phyloP scores from a whole-genome alignment of 2,329 filamentous ascomycete genomes.

The Penicillium sp. region DNA sequence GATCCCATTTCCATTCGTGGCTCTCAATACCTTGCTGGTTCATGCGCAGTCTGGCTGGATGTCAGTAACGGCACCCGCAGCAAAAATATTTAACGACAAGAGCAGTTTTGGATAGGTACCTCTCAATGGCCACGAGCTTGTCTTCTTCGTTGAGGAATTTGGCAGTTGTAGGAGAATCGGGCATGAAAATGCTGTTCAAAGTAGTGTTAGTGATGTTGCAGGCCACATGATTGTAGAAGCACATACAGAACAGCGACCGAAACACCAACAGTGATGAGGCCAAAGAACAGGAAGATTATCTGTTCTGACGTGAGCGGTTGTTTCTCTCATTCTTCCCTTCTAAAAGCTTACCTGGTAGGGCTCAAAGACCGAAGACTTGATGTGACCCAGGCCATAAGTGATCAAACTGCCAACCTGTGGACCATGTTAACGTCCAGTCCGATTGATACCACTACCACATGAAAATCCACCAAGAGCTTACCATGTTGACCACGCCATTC shows the following conservation, averaged over 20 bases:
- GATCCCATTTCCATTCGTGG: conserved; percentile 56
- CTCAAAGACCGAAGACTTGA: conserved; percentile 48
- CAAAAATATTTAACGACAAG: too few relatives aligned
- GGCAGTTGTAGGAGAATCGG: conserved; percentile 65
- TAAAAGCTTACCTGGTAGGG: conserved; percentile 54
- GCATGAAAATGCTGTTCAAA: conserved; percentile 55
- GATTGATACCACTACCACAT: not conserved
- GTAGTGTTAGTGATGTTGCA: not conserved
- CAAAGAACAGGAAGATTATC: conserved; percentile 44
- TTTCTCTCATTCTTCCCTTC: too few relatives aligned
- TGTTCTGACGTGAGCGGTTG: conserved; percentile 10
- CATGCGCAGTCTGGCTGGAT: conserved; percentile 47
- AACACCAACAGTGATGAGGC: conserved; percentile 57
- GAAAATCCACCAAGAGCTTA: conserved; percentile 27
- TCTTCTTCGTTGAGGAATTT: conserved; percentile 61
- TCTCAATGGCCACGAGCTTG: conserved; percentile 62
- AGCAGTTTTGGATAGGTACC: conserved; percentile 30
- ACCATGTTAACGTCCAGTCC: not conserved
- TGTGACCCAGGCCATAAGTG: conserved; percentile 57
- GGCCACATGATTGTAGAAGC: not conserved
- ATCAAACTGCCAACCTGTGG: conserved; percentile 55
- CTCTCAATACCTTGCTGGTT: conserved; percentile 53
- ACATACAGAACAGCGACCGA: conserved; percentile 53
- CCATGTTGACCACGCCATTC: conserved; percentile 60
- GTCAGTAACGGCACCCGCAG: not conserved